Evolutionary conservation across 2,329 filamentous ascomycete genomes (phyloP).

Genomic region (Ceratocystis papillata): DNA sequence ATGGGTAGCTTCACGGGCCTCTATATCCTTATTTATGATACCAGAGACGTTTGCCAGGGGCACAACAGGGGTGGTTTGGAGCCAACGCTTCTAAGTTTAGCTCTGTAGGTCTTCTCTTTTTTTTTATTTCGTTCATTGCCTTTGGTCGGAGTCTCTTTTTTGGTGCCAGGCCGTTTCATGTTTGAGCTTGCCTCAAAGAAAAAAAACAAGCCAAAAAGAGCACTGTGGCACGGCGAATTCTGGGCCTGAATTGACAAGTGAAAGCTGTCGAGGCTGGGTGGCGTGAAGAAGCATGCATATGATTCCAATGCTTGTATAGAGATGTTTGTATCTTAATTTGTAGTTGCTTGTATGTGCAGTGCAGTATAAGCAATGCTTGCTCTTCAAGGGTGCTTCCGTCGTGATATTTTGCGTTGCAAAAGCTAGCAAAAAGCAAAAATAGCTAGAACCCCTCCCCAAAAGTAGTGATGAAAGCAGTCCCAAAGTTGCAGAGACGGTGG

Average conservation of each 20-base stretch:
- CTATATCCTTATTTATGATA: neutral
- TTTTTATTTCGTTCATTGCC: neutral
- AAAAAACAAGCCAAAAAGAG: neutral
- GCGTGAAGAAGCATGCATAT: neutral
- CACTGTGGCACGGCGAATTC: neutral
- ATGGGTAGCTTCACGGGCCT: neutral
- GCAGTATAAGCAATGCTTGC: neutral
- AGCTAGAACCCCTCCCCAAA: no score
- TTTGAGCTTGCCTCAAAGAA: neutral
- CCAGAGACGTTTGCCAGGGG: neutral
- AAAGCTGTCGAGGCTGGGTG: neutral
- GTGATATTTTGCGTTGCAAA: neutral
- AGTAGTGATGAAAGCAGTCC: no score
- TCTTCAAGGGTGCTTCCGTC: neutral
- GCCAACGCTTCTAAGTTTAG: slow-evolving; percentile 1
- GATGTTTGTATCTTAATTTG: neutral
- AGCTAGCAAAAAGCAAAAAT: neutral
- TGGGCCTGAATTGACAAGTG: neutral
- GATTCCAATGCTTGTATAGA: neutral
- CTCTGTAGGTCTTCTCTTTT: neutral
- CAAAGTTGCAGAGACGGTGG: no score
- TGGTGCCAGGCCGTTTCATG: slow-evolving; percentile 4
- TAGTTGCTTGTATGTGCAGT: neutral
- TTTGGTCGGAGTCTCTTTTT: neutral
- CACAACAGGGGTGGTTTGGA: neutral